Evolutionary conservation across 495 filamentous ascomycete species (phyloP).

Genomic region (Parathielavia hyrcaniae): DNA sequence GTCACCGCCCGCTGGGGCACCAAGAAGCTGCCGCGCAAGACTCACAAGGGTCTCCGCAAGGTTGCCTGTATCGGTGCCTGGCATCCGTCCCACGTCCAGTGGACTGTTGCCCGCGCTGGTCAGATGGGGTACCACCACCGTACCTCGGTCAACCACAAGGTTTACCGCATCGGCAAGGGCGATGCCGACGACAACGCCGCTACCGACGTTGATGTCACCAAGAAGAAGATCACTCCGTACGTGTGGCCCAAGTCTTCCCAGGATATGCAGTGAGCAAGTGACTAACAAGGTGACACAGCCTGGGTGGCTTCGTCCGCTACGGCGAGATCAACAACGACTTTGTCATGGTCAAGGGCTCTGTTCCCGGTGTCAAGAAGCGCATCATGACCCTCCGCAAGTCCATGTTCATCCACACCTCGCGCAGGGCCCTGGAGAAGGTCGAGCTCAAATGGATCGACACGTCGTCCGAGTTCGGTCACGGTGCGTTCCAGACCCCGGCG

Average conservation of each 20-base stretch:
- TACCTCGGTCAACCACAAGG: constrained; percentile 99
- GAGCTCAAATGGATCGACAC: constrained; percentile 99
- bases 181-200: constrained; percentile 82
- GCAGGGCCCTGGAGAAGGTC: constrained; percentile 95
- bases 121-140: constrained; percentile 99
- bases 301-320: constrained; percentile 99
- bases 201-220: constrained; percentile 93
- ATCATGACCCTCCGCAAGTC: constrained; percentile 99
- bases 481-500: constrained; percentile 95
- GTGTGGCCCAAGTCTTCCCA: constrained; percentile 36
- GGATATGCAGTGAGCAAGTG: background rate
- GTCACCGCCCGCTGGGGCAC: constrained; percentile 98
- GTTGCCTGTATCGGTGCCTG: constrained; percentile 99
- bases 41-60: constrained; percentile 99
- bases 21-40: constrained; percentile 99
- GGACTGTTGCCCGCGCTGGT: constrained; percentile 99
- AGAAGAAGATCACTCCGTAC: constrained; percentile 99
- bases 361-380: constrained; percentile 98
- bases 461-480: constrained; percentile 99
- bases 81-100: constrained; percentile 99
- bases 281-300: constrained; percentile 46
- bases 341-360: constrained; percentile 93
- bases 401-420: constrained; percentile 93
- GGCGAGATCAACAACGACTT: constrained; percentile 99
- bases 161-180: constrained; percentile 96